Conservation (phyloP, 1,139 yeast genomes). For the Yamadazyma kanchanaburiensis region DNA sequence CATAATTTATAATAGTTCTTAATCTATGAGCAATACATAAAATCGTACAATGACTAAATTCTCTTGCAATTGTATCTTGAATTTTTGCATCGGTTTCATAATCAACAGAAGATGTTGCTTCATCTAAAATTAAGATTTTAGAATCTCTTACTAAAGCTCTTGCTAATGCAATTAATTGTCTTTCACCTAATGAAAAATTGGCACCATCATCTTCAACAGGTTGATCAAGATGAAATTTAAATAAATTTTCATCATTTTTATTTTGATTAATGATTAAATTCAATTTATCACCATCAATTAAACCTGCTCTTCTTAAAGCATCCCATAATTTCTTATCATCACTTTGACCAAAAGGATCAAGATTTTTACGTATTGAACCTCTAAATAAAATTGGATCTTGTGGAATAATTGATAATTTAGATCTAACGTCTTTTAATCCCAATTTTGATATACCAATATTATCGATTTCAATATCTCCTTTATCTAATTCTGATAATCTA, state of each 20-base stretch:
- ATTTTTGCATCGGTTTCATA: constrained; percentile 42
- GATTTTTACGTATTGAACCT: constrained; percentile 61
- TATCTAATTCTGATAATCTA: constrained; percentile 83
- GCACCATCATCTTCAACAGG: constrained; percentile 38
- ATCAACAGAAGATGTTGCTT: constrained; percentile 43
- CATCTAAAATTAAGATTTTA: constrained; percentile 37
- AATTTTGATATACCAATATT: constrained; percentile 72
- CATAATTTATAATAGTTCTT: constrained; percentile 37
- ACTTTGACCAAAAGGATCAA: constrained; percentile 61
- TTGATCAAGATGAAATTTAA: constrained; percentile 33
- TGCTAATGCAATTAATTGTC: constrained; percentile 40
- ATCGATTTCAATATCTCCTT: constrained; percentile 77
- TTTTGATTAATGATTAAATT: constrained; percentile 40
- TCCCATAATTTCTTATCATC: constrained; percentile 54
- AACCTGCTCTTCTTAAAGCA: constrained; percentile 59
- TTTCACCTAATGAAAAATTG: constrained; percentile 40
- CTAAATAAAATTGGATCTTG: constrained; percentile 74
- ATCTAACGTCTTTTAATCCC: constrained; percentile 57
- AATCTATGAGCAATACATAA: constrained; percentile 42
- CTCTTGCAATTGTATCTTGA: constrained; percentile 31
- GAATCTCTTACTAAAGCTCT: constrained; percentile 38
- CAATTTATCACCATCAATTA: constrained; percentile 32
- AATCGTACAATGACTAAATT: constrained; percentile 35
- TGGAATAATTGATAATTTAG: constrained; percentile 69
- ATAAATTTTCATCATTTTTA: constrained; percentile 51